Conservation (phyloP, 2,329 filamentous ascomycete genomes). For the Lecanicillium sp. region DNA sequence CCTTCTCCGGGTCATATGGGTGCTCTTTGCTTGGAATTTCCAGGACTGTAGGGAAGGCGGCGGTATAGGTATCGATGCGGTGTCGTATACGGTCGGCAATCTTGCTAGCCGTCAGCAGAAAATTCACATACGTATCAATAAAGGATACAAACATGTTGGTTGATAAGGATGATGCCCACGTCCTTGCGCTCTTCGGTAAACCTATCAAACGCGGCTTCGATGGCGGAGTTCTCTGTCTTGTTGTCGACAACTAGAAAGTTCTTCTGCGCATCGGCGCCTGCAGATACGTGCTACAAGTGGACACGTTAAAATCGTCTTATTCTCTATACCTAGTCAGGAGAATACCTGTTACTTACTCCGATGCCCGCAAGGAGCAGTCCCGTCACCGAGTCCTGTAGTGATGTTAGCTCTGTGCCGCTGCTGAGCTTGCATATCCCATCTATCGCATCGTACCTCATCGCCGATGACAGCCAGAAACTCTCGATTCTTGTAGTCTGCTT, state of each 20-base stretch:
- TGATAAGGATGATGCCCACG: constrained; percentile 93
- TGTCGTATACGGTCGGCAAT: constrained; percentile 90
- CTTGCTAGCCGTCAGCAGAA: constrained; percentile 36
- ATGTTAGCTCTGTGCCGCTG: constrained; percentile 12
- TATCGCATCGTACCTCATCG: constrained; percentile 62
- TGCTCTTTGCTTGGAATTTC: constrained; percentile 99
- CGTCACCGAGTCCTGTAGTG: constrained; percentile 81
- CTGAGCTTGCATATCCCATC: background rate
- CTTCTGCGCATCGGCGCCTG: constrained; percentile 81
- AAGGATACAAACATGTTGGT: constrained; percentile 69
- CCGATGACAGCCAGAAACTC: constrained; percentile 97
- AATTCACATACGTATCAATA: no score
- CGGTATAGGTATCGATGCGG: constrained; percentile 82
- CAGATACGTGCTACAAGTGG: constrained; percentile 69
- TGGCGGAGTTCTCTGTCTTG: constrained; percentile 83
- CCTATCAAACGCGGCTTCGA: constrained; percentile 81
- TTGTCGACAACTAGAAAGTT: constrained; percentile 95
- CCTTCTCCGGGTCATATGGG: constrained; percentile 97
- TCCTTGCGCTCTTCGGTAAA: constrained; percentile 91
- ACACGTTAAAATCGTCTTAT: background rate
- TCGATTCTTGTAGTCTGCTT: constrained; percentile 67
- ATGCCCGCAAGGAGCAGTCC: constrained; percentile 92
- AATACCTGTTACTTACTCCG: constrained; percentile 51
- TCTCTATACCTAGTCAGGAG: background rate
- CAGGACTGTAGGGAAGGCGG: constrained; percentile 90